Percentiles rank a stretch among this genome's conserved stretches.
phyloP scores from a whole-genome alignment of 805 yeast species.

The Spathaspora arborariae region DNA sequence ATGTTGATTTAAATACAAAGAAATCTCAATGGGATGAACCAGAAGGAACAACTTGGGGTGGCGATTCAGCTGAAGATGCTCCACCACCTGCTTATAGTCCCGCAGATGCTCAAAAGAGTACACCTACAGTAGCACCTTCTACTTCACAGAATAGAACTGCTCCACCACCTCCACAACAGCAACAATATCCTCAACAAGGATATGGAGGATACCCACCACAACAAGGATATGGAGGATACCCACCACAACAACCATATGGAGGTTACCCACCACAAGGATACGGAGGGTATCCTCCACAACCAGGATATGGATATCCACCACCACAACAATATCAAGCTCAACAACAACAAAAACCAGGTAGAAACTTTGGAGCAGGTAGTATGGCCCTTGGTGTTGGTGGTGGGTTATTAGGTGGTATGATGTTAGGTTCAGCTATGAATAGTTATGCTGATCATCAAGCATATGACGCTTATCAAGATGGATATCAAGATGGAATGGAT shows the following conservation, averaged over 20 bases:
- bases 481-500: conserved; percentile 27
- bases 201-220: conserved; percentile 23
- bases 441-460: conserved; percentile 22
- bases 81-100: conserved; percentile 45
- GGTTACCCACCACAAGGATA: conserved; percentile 13
- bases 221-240: conserved; percentile 30
- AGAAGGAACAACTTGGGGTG: conserved; percentile 35
- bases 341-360: conserved; percentile 14
- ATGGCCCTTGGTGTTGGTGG: conserved; percentile 47
- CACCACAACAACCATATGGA: conserved; percentile 20
- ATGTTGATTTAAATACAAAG: conserved; percentile 68
- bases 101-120: conserved; percentile 6
- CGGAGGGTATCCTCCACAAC: conserved; percentile 13
- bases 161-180: conserved; percentile 5
- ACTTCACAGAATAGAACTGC: neutral
- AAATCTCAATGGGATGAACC: conserved; percentile 93
- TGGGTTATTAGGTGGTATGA: conserved; percentile 61
- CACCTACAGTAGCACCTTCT: conserved; percentile 4
- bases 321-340: conserved; percentile 17
- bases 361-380: conserved; percentile 38
- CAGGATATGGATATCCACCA: conserved; percentile 16
- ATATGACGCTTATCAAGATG: conserved; percentile 31
- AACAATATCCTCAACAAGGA: conserved; percentile 14
- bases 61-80: conserved; percentile 14
- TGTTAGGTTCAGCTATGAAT: conserved; percentile 44